phyloP scores from a whole-genome alignment of 2,329 filamentous ascomycete species.

The Thelonectria rubi region DNA sequence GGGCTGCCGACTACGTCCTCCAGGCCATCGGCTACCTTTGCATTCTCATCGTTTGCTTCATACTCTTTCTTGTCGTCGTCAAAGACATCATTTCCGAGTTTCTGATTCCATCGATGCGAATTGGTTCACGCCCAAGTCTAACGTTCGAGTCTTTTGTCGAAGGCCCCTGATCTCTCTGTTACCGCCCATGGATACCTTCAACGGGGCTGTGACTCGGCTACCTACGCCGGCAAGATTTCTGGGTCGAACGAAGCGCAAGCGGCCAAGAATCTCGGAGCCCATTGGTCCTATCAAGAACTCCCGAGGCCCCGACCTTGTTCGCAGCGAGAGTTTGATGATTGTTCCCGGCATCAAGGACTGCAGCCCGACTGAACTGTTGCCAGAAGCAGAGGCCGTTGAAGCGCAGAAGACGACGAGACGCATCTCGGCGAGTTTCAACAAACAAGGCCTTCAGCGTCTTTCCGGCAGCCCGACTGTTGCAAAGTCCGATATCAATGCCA shows the following conservation, averaged over 20 bases:
- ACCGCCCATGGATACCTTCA: slow-evolving; percentile 32
- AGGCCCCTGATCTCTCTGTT: background rate
- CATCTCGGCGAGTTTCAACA: slow-evolving; percentile 45
- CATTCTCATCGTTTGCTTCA: background rate
- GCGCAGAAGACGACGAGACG: slow-evolving; percentile 36
- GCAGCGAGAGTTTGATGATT: slow-evolving; percentile 48
- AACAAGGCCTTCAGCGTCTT: slow-evolving; percentile 31
- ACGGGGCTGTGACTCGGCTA: slow-evolving; percentile 27
- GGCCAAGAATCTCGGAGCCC: slow-evolving; percentile 48
- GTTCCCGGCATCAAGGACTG: slow-evolving; percentile 51
- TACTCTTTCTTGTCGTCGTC: background rate
- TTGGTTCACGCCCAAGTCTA: background rate
- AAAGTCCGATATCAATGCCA: slow-evolving; percentile 41
- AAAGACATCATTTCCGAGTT: background rate
- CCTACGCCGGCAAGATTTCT: slow-evolving; percentile 28
- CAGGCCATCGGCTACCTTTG: background rate
- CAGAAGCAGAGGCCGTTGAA: slow-evolving; percentile 13
- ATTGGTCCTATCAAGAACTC: slow-evolving; percentile 51
- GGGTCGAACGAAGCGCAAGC: slow-evolving; percentile 33
- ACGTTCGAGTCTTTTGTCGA: background rate
- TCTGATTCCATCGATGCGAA: background rate
- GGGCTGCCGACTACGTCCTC: background rate
- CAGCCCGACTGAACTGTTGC: slow-evolving; percentile 32
- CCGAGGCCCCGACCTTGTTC: slow-evolving; percentile 47
- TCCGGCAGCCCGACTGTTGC: slow-evolving; percentile 44